Evolutionary conservation across 2,329 filamentous ascomycete species (phyloP), one percentile per base, ranked within the genome.

Genomic region (Cylindrodendrum hubeiense): DNA sequence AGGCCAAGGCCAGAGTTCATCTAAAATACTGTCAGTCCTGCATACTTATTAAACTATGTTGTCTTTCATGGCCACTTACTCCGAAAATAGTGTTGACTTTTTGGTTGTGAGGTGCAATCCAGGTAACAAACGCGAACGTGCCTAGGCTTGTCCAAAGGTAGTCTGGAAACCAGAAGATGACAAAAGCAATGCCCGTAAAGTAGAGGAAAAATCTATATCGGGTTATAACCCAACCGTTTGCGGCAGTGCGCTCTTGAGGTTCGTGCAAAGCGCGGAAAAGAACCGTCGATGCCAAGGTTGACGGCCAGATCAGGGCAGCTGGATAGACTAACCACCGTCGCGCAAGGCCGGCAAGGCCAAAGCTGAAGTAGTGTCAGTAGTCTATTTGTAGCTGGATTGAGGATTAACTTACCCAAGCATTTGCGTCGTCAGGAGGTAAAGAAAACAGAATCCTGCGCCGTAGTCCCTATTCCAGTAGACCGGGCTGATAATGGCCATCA

Each of bases 381-480:
- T 47, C 5, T 13, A 15, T 3, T n/a, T n/a, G n/a, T 17, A 19
- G 2, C 6, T 12, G 10, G 19, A 1, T 2, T 41, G 2, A 0
- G 7, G 15, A 8, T 19, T 2, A 8, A 13, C 4, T 63, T 46
- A 52, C 62, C 62, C 62, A 21, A 65, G 62, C 62, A 65, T 65
- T 33, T 65, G 62, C 1, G 62, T 61, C 1, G 62, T 65, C 21
- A 65, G n/a, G 5, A 65, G 44, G 24, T 60, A 65, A 13, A 65
- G 57, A n/a, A 65, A 65, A 2, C 34, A 61, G 9, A 65, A 65
- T 3, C 62, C 62, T 15, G 62, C 56, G 1, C 62, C 62, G 33
- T 65, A 65, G 44, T 65, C 62, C 9, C 62, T 53, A 22, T 65
- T 46, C 62, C 62, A 65, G 24, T 65, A 65, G 17, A 65, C 46